Evolutionary conservation across 1,284 basidiomycete species (phyloP).

Genomic region (Papiliotrema laurentii): DNA sequence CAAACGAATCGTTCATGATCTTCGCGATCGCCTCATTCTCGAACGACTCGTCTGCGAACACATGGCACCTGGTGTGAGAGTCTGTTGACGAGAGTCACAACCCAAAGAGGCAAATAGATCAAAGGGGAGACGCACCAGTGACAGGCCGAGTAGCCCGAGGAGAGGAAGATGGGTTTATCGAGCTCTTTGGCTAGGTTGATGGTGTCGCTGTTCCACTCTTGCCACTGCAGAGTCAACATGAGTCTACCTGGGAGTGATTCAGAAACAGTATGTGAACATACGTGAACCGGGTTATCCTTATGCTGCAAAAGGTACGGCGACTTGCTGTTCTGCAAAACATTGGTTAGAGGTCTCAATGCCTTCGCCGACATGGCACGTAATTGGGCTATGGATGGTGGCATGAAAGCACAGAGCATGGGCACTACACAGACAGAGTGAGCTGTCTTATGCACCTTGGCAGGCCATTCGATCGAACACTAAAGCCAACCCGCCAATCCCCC

Average conservation of each 20-base stretch:
- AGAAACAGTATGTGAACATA: conserved; percentile 1
- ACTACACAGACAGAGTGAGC: too few species aligned
- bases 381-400: too few species aligned
- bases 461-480: too few species aligned
- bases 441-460: too few species aligned
- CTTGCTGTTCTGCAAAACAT: conserved; percentile 47
- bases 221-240: conserved; percentile 44
- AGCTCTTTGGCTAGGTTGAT: conserved; percentile 47
- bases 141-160: conserved; percentile 51
- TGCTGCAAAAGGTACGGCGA: conserved; percentile 53
- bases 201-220: conserved; percentile 50
- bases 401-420: too few species aligned
- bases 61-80: too few species aligned
- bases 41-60: conserved; percentile 49
- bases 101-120: neutral
- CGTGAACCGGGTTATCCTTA: conserved; percentile 49
- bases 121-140: conserved; percentile 28
- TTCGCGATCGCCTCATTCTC: conserved; percentile 49
- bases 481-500: too few species aligned
- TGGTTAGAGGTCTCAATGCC: conserved; percentile 14
- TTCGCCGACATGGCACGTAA: too few species aligned
- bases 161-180: conserved; percentile 51
- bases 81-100: conserved; percentile 1
- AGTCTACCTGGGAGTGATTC: neutral
- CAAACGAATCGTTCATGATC: conserved; percentile 51